These are phyloP conservation scores for Eremochloa ophiuroides DNA, from an alignment of 176 grass and related monocot genomes.

Conservation along the genomic window DNA sequence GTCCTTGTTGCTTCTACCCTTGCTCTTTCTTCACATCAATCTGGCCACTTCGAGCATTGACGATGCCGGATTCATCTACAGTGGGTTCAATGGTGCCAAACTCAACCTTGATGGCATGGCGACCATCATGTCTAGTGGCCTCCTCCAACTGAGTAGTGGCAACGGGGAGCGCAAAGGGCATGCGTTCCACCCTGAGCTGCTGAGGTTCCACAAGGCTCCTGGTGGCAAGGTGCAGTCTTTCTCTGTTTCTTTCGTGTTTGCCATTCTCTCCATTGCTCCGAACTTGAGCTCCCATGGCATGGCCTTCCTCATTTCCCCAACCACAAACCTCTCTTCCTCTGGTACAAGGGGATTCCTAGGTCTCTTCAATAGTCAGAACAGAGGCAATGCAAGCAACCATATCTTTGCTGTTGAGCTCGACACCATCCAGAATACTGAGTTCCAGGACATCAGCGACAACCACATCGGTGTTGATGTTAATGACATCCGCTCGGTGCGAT, in stretches of 20 bases:
- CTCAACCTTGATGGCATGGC: conserved; percentile 15
- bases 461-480: not conserved
- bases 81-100: not conserved
- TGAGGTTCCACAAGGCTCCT: not conserved
- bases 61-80: not conserved
- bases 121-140: not conserved
- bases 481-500: not conserved
- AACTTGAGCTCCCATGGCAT: conserved; percentile 35
- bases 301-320: conserved; percentile 22
- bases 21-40: not conserved
- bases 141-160: conserved; percentile 31
- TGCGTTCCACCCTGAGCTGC: conserved; percentile 14
- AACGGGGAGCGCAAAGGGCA: not conserved
- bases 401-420: conserved; percentile 15
- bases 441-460: not conserved
- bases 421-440: not conserved
- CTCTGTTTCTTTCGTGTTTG: conserved; percentile 43
- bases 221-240: conserved; percentile 5
- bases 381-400: not conserved
- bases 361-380: not conserved
- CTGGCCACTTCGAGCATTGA: not conserved
- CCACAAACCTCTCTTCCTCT: conserved; percentile 11
- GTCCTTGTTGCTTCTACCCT: not conserved
- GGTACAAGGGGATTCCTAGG: not conserved
- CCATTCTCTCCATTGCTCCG: conserved; percentile 5